These are phyloP conservation scores for Phytophthora ohioensis DNA, from an alignment of 352 stramenopile genomes.

Conservation along the genomic window DNA sequence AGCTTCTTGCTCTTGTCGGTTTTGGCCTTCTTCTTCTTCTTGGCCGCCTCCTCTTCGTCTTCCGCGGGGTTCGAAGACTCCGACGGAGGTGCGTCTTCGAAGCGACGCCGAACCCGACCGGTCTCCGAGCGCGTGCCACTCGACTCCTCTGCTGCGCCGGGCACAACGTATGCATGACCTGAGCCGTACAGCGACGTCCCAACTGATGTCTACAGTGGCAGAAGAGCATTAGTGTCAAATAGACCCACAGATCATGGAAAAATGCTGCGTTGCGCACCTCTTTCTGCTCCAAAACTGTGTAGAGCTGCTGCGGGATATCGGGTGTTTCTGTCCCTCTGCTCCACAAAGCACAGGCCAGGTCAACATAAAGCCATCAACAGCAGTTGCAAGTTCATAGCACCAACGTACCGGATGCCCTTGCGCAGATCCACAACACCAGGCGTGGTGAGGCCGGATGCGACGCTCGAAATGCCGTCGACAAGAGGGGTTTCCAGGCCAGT, in stretches of 20 bases:
- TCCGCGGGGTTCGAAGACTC: conserved; percentile 43
- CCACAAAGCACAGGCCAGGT: conserved; percentile 12
- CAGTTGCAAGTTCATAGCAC: not conserved
- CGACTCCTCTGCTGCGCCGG: conserved; percentile 40
- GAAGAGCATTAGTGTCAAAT: conserved; percentile 6
- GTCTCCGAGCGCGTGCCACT: conserved; percentile 55
- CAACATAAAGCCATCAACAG: not conserved
- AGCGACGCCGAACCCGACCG: conserved; percentile 71
- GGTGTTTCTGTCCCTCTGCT: conserved; percentile 66
- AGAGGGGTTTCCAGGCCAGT: conserved; percentile 69
- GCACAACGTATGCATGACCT: conserved; percentile 77
- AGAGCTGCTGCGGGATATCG: conserved; percentile 73
- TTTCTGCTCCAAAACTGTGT: conserved; percentile 83
- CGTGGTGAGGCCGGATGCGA: conserved; percentile 75
- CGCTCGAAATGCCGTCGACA: conserved; percentile 70
- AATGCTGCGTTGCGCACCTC: conserved; percentile 45
- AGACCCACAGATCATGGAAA: conserved; percentile 1
- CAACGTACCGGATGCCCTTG: conserved; percentile 69
- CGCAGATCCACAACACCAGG: conserved; percentile 79
- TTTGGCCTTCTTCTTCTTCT: conserved; percentile 83
- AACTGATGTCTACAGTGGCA: conserved; percentile 60
- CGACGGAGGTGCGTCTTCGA: conserved; percentile 62
- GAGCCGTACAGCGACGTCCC: conserved; percentile 81
- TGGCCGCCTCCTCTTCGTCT: conserved; percentile 63
- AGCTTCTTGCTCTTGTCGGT: conserved; percentile 84